These are phyloP conservation scores for Colletotrichum viniferum DNA, from an alignment of 2,329 filamentous ascomycete genomes.

Conservation along the genomic window DNA sequence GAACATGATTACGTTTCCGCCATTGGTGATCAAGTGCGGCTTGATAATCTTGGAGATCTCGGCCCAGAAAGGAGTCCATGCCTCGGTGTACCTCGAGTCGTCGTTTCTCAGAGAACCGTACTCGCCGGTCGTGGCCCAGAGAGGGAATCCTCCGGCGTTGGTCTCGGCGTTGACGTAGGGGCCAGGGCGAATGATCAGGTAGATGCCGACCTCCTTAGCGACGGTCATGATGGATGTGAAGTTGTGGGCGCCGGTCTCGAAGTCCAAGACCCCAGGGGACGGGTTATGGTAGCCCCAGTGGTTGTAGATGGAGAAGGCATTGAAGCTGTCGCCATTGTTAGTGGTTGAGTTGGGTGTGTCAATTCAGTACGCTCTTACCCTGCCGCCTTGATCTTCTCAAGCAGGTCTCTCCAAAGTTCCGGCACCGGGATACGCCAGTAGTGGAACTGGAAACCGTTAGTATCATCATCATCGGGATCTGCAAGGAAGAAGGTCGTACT, in stretches of 20 bases:
- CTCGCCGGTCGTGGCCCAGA: constrained; percentile 66
- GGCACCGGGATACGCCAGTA: constrained; percentile 22
- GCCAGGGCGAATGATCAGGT: constrained; percentile 55
- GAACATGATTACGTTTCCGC: constrained; percentile 59
- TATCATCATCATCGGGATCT: constrained; percentile 24
- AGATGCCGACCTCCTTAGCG: constrained; percentile 45
- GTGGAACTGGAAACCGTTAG: constrained; percentile 46
- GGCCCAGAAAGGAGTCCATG: constrained; percentile 59
- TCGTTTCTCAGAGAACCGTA: constrained; percentile 59
- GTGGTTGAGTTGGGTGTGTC: neutral
- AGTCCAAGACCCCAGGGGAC: constrained; percentile 39
- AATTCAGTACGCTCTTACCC: constrained; percentile 28
- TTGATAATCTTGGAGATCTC: constrained; percentile 54
- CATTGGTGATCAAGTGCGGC: constrained; percentile 59
- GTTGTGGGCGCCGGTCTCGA: constrained; percentile 43
- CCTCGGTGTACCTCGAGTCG: constrained; percentile 54
- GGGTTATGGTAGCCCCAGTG: constrained; percentile 46
- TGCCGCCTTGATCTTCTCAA: constrained; percentile 47
- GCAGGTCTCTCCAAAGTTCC: constrained; percentile 44
- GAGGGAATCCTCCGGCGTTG: constrained; percentile 64
- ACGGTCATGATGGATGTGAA: constrained; percentile 51
- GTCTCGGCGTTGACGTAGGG: constrained; percentile 70
- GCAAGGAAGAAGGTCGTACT: constrained; percentile 23
- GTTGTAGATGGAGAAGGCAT: constrained; percentile 46
- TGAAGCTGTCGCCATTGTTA: constrained; percentile 34